phyloP scores from a whole-genome alignment of 306 rosid genomes.

The Glycine latifolia region DNA sequence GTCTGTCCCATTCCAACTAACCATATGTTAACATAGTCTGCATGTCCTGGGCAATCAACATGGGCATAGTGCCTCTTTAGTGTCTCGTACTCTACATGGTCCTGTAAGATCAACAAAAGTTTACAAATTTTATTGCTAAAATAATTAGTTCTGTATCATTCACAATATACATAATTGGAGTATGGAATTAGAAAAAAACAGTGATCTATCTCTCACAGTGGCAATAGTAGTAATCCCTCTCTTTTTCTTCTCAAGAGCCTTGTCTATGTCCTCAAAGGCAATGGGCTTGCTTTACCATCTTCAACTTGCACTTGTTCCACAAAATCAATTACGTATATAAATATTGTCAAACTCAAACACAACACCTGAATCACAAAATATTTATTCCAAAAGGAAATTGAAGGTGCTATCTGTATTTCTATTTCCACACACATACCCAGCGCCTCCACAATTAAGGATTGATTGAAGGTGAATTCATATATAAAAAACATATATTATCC shows the following conservation, averaged over 20 bases:
- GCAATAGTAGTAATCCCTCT: slow-evolving; percentile 99
- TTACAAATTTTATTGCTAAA: neutral
- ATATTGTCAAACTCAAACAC: neutral
- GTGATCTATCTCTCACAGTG: slow-evolving; percentile 55
- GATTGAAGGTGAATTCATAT: neutral
- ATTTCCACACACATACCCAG: neutral
- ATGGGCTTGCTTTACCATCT: slow-evolving; percentile 98
- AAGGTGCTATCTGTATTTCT: neutral
- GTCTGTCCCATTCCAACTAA: neutral
- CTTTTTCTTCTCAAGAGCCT: slow-evolving; percentile 94
- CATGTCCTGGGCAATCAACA: slow-evolving; percentile 99
- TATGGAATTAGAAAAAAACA: neutral
- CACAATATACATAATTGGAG: slow-evolving; percentile 34
- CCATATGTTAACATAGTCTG: slow-evolving; percentile 95
- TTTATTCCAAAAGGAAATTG: neutral
- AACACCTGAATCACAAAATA: slow-evolving; percentile 9
- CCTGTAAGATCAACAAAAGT: slow-evolving; percentile 58
- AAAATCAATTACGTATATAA: slow-evolving; percentile 9
- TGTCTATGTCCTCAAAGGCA: slow-evolving; percentile 95
- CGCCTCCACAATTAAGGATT: neutral
- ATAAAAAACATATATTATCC: neutral
- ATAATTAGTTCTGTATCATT: neutral
- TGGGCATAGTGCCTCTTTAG: slow-evolving; percentile 92
- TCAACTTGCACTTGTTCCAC: slow-evolving; percentile 77
- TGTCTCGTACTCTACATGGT: slow-evolving; percentile 97